Evolutionary conservation across 2,329 filamentous ascomycete genomes (phyloP).

Genomic region (Dothiorella sarmentorum): DNA sequence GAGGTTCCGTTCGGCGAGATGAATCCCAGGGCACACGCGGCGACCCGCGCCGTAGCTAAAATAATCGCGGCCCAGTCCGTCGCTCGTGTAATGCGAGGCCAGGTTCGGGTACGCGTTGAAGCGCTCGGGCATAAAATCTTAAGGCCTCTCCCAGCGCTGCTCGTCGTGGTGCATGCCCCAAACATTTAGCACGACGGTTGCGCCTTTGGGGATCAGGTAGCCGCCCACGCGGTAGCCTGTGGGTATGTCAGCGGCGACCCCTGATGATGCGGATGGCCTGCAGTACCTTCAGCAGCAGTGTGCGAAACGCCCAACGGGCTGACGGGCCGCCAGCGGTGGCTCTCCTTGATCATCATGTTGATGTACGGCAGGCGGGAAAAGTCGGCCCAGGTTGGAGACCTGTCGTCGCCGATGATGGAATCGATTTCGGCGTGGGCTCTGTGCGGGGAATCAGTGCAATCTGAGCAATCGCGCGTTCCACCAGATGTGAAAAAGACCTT

Average conservation of each 20-base stretch:
- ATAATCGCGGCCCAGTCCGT: slow-evolving; percentile 36
- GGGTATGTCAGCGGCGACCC: slow-evolving; percentile 38
- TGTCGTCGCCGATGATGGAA: slow-evolving; percentile 6
- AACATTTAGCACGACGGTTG: slow-evolving; percentile 36
- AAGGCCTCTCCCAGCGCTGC: slow-evolving; percentile 21
- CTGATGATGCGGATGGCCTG: not conserved
- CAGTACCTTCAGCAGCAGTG: slow-evolving; percentile 33
- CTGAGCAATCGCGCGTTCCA: too few species aligned
- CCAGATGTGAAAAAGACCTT: too few species aligned
- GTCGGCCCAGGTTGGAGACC: not conserved
- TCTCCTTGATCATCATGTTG: slow-evolving; percentile 29
- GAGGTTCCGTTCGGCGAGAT: slow-evolving; percentile 49
- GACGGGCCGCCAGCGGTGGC: slow-evolving; percentile 35
- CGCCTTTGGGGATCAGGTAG: slow-evolving; percentile 40
- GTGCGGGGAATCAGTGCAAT: not conserved
- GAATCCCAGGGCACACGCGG: slow-evolving; percentile 54
- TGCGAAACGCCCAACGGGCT: slow-evolving; percentile 35
- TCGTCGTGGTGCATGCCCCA: slow-evolving; percentile 38
- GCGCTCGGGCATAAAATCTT: slow-evolving; percentile 20
- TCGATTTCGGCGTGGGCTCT: slow-evolving; percentile 27
- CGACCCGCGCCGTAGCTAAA: slow-evolving; percentile 51
- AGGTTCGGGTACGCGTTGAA: not conserved
- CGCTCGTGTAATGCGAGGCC: not conserved
- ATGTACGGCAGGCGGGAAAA: slow-evolving; percentile 11
- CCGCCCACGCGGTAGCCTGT: slow-evolving; percentile 42